Conservation (phyloP, 805 yeast genomes). For the Suhomyces emberorum region DNA sequence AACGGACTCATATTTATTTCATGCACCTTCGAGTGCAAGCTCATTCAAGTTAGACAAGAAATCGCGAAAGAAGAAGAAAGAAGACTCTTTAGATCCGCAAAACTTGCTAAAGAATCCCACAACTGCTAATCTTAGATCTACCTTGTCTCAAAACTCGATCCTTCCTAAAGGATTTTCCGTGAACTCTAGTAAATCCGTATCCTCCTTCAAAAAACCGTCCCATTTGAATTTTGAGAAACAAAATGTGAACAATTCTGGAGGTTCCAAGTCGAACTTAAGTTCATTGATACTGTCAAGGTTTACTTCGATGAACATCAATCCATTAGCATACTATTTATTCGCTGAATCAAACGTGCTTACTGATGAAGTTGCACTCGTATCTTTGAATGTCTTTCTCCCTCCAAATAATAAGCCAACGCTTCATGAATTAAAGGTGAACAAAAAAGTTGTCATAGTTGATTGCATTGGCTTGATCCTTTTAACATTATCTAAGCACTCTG, state of each 20-base stretch:
- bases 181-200: not conserved
- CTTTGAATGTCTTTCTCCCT: conserved; percentile 31
- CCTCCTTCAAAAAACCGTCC: not conserved
- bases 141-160: conserved; percentile 3
- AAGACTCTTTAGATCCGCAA: conserved; percentile 13
- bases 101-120: conserved; percentile 8
- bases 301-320: conserved; percentile 36
- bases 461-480: conserved; percentile 40
- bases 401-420: conserved; percentile 28
- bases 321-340: conserved; percentile 43
- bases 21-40: conserved; percentile 9
- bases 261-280: conserved; percentile 36
- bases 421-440: conserved; percentile 20
- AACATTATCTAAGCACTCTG: conserved; percentile 21
- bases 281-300: conserved; percentile 38
- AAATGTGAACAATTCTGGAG: conserved; percentile 8
- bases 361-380: conserved; percentile 9
- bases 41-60: conserved; percentile 12
- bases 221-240: conserved; percentile 20
- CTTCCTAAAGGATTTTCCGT: not conserved
- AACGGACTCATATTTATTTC: conserved; percentile 15
- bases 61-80: conserved; percentile 16
- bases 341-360: conserved; percentile 26
- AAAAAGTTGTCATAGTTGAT: conserved; percentile 31
- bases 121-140: conserved; percentile 1